Percentiles rank a stretch among this genome's conserved stretches.
phyloP scores from a whole-genome alignment of 164 flowering plant species.

The Dillenia suffruticosa region DNA sequence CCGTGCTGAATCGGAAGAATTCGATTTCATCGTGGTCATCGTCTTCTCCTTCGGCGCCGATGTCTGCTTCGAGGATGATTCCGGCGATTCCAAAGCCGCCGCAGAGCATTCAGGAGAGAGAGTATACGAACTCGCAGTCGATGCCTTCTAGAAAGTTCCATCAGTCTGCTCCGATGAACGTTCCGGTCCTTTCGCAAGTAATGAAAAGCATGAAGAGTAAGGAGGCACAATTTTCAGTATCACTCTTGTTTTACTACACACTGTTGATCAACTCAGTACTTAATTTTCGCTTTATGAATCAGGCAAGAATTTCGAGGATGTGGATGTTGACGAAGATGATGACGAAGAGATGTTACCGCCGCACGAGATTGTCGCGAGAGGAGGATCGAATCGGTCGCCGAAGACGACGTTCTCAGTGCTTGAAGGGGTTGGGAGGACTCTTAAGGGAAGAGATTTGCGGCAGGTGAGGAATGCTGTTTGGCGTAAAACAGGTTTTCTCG shows the following conservation, averaged over 20 bases:
- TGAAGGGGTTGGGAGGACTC: slow-evolving; percentile 83
- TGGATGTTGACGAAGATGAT: slow-evolving; percentile 17
- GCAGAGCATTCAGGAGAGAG: slow-evolving; percentile 11
- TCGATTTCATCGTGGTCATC: slow-evolving; percentile 16
- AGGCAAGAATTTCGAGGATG: slow-evolving; percentile 9
- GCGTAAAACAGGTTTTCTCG: slow-evolving; percentile 71
- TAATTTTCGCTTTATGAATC: background rate
- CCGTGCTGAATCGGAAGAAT: slow-evolving; percentile 26
- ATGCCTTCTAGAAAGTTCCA: slow-evolving; percentile 26
- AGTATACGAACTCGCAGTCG: slow-evolving; percentile 16
- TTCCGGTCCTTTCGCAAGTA: slow-evolving; percentile 42
- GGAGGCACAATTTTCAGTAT: slow-evolving; percentile 1
- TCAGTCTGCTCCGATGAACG: slow-evolving; percentile 65
- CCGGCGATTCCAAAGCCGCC: slow-evolving; percentile 35
- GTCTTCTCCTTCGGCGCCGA: slow-evolving; percentile 8
- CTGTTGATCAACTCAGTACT: too few relatives aligned
- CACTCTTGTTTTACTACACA: too few relatives aligned
- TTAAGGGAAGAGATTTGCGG: slow-evolving; percentile 82
- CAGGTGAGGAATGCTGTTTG: slow-evolving; percentile 73
- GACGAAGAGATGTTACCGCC: slow-evolving; percentile 75
- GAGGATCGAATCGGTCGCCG: slow-evolving; percentile 32
- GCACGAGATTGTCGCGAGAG: slow-evolving; percentile 71
- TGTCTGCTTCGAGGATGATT: slow-evolving; percentile 23
- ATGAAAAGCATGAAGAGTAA: slow-evolving; percentile 10
- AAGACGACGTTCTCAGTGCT: slow-evolving; percentile 65